Evolutionary conservation across 1,139 yeast genomes (phyloP).

Genomic region (Geotrichum armillariae): DNA sequence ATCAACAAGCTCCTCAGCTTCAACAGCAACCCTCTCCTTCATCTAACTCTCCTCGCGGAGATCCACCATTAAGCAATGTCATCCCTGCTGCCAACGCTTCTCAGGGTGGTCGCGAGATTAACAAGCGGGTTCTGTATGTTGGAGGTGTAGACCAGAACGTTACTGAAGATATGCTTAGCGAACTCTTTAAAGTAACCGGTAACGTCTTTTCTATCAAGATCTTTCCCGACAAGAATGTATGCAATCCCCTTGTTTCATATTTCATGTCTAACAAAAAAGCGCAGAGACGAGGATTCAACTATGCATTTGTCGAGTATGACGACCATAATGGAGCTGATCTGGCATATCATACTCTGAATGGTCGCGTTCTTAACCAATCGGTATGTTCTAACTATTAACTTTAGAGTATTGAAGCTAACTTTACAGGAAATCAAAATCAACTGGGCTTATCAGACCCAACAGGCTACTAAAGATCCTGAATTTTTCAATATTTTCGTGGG

Average conservation of each 20-base stretch:
- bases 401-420: too few relatives aligned
- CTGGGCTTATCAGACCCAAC: slow-evolving; percentile 83
- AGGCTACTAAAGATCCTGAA: slow-evolving; percentile 49
- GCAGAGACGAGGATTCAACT: slow-evolving; percentile 56
- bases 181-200: slow-evolving; percentile 63
- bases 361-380: slow-evolving; percentile 39
- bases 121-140: slow-evolving; percentile 71
- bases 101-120: slow-evolving; percentile 79
- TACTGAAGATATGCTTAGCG: slow-evolving; percentile 60
- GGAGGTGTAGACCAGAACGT: slow-evolving; percentile 71
- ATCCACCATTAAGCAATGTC: background rate
- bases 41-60: background rate
- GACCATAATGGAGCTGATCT: slow-evolving; percentile 57
- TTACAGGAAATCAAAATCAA: slow-evolving; percentile 57
- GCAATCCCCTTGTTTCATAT: background rate
- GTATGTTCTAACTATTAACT: background rate
- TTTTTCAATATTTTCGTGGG: slow-evolving; percentile 82
- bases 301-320: slow-evolving; percentile 80
- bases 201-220: slow-evolving; percentile 50
- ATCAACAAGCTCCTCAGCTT: background rate
- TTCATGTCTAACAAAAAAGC: background rate
- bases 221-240: slow-evolving; percentile 64
- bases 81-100: slow-evolving; percentile 63
- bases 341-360: slow-evolving; percentile 64
- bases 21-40: slow-evolving; percentile 5